Evolutionary conservation across 2,329 filamentous ascomycete species (phyloP).

Genomic region (Metarhizium robertsii): DNA sequence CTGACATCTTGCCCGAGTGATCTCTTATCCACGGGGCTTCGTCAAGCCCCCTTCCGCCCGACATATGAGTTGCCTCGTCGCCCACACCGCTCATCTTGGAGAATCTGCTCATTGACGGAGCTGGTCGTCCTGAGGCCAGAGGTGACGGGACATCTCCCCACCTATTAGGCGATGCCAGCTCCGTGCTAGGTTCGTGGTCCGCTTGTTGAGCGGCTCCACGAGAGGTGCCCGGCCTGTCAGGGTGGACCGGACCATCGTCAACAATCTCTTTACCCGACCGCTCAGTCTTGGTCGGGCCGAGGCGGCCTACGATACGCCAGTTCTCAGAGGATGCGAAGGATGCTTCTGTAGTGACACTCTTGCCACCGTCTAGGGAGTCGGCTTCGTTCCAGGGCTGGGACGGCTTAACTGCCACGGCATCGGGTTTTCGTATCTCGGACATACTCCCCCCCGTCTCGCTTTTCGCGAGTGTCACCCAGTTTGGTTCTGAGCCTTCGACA

Average conservation of each 20-base stretch:
- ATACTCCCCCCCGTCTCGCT: constrained; percentile 16
- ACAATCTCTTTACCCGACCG: constrained; percentile 25
- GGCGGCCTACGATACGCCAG: constrained; percentile 21
- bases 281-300: constrained; percentile 17
- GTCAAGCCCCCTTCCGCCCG: constrained; percentile 6
- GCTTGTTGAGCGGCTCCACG: constrained; percentile 9
- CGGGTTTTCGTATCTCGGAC: constrained; percentile 15
- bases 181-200: constrained; percentile 4
- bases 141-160: constrained; percentile 7
- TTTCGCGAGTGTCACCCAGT: constrained; percentile 11
- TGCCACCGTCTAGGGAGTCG: constrained; percentile 12
- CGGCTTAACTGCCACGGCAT: constrained; percentile 2
- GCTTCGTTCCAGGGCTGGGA: constrained; percentile 12
- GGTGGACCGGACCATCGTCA: constrained; percentile 28
- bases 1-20: constrained; percentile 13
- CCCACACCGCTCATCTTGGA: constrained; percentile 4
- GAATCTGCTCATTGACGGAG: constrained; percentile 2
- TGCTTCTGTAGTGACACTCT: constrained; percentile 16
- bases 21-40: constrained; percentile 9
- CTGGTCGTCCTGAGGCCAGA: constrained; percentile 1
- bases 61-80: constrained; percentile 7
- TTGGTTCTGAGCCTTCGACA: constrained; percentile 7
- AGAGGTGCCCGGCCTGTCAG: constrained; percentile 19
- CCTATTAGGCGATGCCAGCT: constrained; percentile 7
- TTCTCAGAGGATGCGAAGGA: constrained; percentile 29